Evolutionary conservation across 164 flowering plant genomes (phyloP).

Genomic region (Vitis rotundifolia): DNA sequence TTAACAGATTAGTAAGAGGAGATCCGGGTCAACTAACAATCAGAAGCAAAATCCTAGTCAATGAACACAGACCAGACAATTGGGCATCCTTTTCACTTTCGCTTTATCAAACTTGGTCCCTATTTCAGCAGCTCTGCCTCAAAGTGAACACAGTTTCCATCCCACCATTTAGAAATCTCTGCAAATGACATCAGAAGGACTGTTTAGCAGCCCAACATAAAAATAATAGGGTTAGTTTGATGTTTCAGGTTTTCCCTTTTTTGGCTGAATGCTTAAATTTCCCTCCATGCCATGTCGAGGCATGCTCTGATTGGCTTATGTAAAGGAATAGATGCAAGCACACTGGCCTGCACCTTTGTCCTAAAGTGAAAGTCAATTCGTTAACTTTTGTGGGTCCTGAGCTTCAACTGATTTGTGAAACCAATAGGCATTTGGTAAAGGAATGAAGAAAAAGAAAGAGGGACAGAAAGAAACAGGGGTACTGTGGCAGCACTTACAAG

Average conservation of each 20-base stretch:
- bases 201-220: background rate
- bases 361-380: background rate
- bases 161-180: no score
- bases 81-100: background rate
- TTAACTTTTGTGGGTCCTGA: background rate
- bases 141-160: background rate
- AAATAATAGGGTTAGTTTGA: no score
- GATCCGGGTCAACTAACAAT: no score
- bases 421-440: background rate
- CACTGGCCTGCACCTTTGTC: background rate
- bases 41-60: background rate
- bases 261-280: background rate
- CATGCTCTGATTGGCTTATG: background rate
- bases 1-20: background rate
- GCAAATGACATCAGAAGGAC: background rate
- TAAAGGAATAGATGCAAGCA: background rate
- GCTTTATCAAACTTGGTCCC: slow-evolving; percentile 5
- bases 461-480: background rate
- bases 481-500: background rate
- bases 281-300: background rate
- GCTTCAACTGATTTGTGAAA: background rate
- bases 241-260: background rate
- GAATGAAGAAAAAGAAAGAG: background rate
- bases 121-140: background rate
- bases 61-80: background rate